Base-by-base conservation (phyloP, 768 basidiomycete species). In the Amanita thiersii region DNA sequence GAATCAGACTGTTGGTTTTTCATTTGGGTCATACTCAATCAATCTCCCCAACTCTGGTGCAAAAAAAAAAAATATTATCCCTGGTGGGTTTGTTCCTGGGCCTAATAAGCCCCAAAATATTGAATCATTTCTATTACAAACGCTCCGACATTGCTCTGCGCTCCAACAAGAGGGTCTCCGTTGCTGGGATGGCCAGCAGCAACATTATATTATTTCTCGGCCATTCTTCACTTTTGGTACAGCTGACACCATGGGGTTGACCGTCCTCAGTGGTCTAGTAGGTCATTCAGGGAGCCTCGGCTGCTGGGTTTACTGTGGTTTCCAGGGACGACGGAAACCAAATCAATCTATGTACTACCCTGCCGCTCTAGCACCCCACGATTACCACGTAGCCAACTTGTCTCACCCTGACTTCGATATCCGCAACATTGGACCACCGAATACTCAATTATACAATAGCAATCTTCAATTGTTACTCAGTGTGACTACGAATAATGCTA, bases 1-100 rank as follows among this genome's bases (percentile, higher is more conserved):
- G 43, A 51, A 21, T 72, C 68, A 0, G 66, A 70, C 37, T 59
- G 54, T 15, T 69, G 66, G 68, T 65, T 71, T 3, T 56, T 43
- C 19, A 61, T 71, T 5, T 71, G 69, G 67, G 42, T 68, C 4
- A 47, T 72, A 7, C 30, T 54, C 3, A 52, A 67, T 39, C 51
- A 53, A 7, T 24, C 41, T 5, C 62, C 60, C 0, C 42, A 54
- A 6, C 10, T 32, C 0, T 50, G 53, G 0, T 63, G 57, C 40
- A 57, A 57, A 26, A 54, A 55, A 24, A 32, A 44, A 10, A 40
- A 51, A n/a, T 43, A 44, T 59, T 8, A 15, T 60, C 4, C 56
- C 55, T 9, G 56, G 51, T 2, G 48, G 47, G 5, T 43, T 62
- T 31, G 52, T 59, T 29, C 57, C 59, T 11, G 61, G 61, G 1